Evolutionary conservation across 441 rosid species (phyloP), one percentile per base, ranked within the genome.

Genomic region (Sinapis alba): DNA sequence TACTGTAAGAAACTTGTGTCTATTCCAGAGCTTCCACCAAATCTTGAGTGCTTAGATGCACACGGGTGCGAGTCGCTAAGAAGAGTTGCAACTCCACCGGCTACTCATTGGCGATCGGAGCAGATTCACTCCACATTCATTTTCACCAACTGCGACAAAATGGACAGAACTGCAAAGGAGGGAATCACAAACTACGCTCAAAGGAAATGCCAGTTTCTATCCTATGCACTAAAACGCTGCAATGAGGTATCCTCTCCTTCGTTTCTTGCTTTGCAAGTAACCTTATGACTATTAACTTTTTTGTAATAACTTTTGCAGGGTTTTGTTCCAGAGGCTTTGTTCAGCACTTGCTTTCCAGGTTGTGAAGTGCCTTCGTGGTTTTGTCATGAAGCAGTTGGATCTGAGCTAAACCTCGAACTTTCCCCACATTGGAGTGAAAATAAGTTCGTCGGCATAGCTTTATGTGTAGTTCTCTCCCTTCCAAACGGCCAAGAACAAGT

Each of bases 21-120:
- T 10, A 28, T 79, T 5, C 81, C 75, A 6, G 4, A 58, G 30
- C 73, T 83, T 62, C 83, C 80, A 23, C 8, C 65, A 20, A 18
- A 41, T 47, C 66, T 69, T 5, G 18, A 15, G 5, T 2, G 3
- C 23, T 65, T 76, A 58, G 34, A 13, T 12, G 81, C 74, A 19
- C 11, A 13, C 0, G 38, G 73, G 0, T 76, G 80, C 56, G 7
- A 0, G 2, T 41, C 28, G 4, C 51, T 82, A 10, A 30, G 26
- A 34, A 53, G 63, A 21, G 43, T 67, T 28, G 65, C 68, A 4
- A 62, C 23, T 15, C 50, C 69, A 57, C 3, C 61, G 3, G 15
- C 32, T 27, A 41, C 56, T 7, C 51, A 51, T 27, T 3, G 6
- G 3, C 47, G 50, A 13, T 5, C 18, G 0, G 53, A 56, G 59